Evolutionary conservation across 805 yeast species (phyloP).

Genomic region (Teunomyces barrocoloradensis): DNA sequence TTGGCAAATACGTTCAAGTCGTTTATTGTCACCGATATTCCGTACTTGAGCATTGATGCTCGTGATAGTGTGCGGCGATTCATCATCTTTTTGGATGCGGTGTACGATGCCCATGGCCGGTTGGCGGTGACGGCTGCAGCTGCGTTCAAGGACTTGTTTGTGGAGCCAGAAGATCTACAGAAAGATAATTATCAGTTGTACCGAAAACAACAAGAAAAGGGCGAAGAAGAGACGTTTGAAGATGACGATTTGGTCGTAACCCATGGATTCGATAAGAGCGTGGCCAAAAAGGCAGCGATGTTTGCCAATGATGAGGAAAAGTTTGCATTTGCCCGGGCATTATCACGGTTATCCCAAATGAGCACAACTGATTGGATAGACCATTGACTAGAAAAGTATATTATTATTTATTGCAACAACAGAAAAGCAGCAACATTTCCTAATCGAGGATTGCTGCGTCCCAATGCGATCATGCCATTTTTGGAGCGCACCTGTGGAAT

Average conservation of each 20-base stretch:
- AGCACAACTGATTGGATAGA: conserved; percentile 91
- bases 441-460: background rate
- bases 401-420: no score
- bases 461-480: background rate
- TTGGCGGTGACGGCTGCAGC: conserved; percentile 88
- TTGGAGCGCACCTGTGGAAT: no score
- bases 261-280: conserved; percentile 72
- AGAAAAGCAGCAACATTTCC: background rate
- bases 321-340: conserved; percentile 95
- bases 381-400: background rate
- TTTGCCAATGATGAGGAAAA: conserved; percentile 92
- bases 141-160: conserved; percentile 79
- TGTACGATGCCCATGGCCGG: conserved; percentile 85
- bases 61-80: conserved; percentile 87
- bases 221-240: conserved; percentile 41
- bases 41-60: conserved; percentile 71
- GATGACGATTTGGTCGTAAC: conserved; percentile 64
- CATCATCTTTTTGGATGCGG: conserved; percentile 93
- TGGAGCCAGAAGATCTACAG: conserved; percentile 67
- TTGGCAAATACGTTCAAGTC: conserved; percentile 73
- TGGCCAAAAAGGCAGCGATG: conserved; percentile 69
- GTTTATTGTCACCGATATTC: conserved; percentile 90
- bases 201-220: conserved; percentile 35
- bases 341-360: conserved; percentile 90
- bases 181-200: conserved; percentile 46